Base-by-base conservation (phyloP, 257 asterid species). In the Gardenia jasminoides region DNA sequence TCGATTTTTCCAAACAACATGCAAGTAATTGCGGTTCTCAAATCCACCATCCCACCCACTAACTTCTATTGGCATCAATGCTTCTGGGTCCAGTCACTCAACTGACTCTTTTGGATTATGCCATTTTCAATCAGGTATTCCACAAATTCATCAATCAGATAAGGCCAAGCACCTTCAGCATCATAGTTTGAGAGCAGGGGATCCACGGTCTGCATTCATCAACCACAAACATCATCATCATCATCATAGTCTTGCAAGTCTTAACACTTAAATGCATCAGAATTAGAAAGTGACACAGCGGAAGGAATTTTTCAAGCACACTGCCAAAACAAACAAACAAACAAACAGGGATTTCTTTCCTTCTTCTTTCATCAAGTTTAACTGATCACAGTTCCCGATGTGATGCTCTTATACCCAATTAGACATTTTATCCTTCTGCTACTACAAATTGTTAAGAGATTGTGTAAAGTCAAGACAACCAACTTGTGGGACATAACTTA, bases 121-220 rank as follows among this genome's bases (percentile, higher is more conserved):
- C 89, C 93, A 81, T 89, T 88, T 82, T 93, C 97, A 31, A 77
- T 84, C 86, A 96, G 83, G 86, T 92, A 93, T 82, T 96, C 99
- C 19, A 92, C 99, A 83, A 96, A 93, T 86, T 96, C 99, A 76
- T 96, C 99, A 62, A 93, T 93, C 81, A 96, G 95, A 82, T 96
- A 96, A 6, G 99, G 99, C 99, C 99, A 96, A 48, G 99, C 99
- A 75, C 99, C 98, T 39, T 93, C 97, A 20, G 97, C 92, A 75
- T 96, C 99, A 80, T 96, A 93, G 88, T 92, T 96, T 62, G 99
- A 86, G 68, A 96, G 82, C 39, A 89, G 84, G 71, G 97, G 96
- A 82, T 93, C 98, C 76, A 93, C 96, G 28, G 84, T 87, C 99
- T 96, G 99, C 88, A 83, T 80, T 76, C 31, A 72, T 9, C 36